These are phyloP conservation scores for Lolium perenne DNA, from an alignment of 176 grass and related monocot genomes.

Conservation along the genomic window DNA sequence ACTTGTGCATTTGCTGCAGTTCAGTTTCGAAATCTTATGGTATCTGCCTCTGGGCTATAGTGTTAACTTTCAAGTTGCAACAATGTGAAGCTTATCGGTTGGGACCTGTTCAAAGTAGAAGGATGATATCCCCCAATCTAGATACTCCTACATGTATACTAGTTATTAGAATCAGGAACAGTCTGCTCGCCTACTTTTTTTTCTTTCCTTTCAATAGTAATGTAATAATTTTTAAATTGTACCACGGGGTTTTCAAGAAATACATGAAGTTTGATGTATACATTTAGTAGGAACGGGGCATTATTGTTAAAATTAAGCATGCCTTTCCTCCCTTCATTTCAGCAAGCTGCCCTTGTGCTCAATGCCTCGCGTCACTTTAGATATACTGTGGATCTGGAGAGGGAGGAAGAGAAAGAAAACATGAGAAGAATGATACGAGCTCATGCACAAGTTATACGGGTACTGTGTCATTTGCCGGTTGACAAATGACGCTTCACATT, in stretches of 20 bases:
- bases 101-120: neutral
- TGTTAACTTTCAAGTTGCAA: neutral
- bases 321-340: constrained; percentile 30
- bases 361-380: constrained; percentile 74
- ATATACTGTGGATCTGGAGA: constrained; percentile 70
- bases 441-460: constrained; percentile 78
- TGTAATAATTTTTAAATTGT: too few relatives aligned
- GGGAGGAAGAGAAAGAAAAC: constrained; percentile 61
- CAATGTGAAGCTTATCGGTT: neutral
- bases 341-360: constrained; percentile 71
- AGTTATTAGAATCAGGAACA: neutral
- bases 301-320: neutral
- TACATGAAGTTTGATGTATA: neutral
- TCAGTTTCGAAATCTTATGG: neutral
- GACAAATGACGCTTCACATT: neutral
- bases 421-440: constrained; percentile 57
- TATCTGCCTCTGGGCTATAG: neutral
- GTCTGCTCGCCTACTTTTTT: neutral
- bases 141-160: neutral
- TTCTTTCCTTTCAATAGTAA: neutral
- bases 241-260: neutral
- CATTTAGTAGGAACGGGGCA: neutral
- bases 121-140: neutral
- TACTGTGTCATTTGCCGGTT: constrained; percentile 20
- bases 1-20: neutral